These are phyloP conservation scores for Acacia melanoxylon DNA, from an alignment of 306 rosid species.

Conservation along the genomic window DNA sequence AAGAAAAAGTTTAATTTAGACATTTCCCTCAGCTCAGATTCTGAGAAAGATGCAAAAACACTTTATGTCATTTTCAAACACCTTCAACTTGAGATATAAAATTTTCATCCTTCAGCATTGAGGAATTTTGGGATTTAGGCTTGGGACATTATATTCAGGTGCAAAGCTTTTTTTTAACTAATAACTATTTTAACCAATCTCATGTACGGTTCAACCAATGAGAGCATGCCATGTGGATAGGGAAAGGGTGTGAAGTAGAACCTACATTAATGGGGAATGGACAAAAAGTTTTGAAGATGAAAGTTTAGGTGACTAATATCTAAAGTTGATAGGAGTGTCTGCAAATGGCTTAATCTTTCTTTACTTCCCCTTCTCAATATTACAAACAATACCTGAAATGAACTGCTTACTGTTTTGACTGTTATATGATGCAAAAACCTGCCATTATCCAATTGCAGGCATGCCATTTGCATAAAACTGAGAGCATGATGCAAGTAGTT, in stretches of 20 bases:
- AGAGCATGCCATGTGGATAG: not conserved
- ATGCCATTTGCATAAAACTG: slow-evolving; percentile 33
- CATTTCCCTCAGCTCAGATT: not conserved
- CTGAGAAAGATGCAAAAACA: not conserved
- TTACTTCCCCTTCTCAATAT: not conserved
- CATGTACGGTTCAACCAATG: not conserved
- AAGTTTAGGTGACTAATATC: not conserved
- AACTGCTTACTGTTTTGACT: not conserved
- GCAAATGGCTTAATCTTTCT: not conserved
- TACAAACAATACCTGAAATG: not conserved
- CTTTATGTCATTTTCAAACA: not conserved
- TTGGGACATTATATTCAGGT: not conserved
- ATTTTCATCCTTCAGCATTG: not conserved
- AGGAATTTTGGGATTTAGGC: not conserved
- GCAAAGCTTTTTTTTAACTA: not conserved
- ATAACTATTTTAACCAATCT: not conserved
- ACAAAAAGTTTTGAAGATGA: not conserved
- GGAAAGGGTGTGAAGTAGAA: not conserved
- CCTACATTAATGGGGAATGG: not conserved
- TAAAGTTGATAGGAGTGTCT: not conserved
- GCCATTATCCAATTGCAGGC: slow-evolving; percentile 35
- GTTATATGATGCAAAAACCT: slow-evolving; percentile 13
- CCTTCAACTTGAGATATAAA: not conserved
- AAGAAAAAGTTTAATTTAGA: not conserved
- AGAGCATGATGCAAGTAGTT: slow-evolving; percentile 44